phyloP scores from a whole-genome alignment of 2,329 filamentous ascomycete genomes.

The Scortechinia acanthostroma region DNA sequence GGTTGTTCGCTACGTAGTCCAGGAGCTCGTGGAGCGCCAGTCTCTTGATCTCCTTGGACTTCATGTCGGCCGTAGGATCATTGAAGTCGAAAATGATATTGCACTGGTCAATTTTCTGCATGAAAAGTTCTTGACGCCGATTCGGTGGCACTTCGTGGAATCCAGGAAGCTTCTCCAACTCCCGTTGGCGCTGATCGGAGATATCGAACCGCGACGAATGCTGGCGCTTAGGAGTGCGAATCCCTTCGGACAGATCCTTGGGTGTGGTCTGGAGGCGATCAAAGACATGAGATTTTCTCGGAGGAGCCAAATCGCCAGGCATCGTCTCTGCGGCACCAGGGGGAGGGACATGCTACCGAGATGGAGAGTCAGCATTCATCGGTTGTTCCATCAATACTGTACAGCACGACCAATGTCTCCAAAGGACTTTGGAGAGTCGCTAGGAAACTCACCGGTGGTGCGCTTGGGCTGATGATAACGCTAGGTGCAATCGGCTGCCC shows the following conservation, averaged over 20 bases:
- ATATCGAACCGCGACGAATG: constrained; percentile 97
- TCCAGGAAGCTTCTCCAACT: constrained; percentile 91
- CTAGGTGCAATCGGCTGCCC: constrained; percentile 59
- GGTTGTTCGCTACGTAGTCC: constrained; percentile 97
- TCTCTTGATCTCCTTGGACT: constrained; percentile 98
- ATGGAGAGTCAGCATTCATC: constrained; percentile 9
- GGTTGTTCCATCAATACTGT: constrained; percentile 8
- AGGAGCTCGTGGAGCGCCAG: constrained; percentile 90
- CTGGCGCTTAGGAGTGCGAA: constrained; percentile 90
- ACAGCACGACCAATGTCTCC: too few relatives aligned
- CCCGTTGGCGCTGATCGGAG: constrained; percentile 71
- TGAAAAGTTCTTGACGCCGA: constrained; percentile 90
- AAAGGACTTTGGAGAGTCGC: too few relatives aligned
- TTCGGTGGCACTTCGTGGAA: constrained; percentile 97
- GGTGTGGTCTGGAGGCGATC: constrained; percentile 78
- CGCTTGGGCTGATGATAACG: constrained; percentile 89
- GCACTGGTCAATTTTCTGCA: constrained; percentile 99
- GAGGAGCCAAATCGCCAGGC: constrained; percentile 91
- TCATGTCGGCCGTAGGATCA: constrained; percentile 96
- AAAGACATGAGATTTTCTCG: constrained; percentile 86
- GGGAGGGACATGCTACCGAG: constrained; percentile 72
- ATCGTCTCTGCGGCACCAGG: constrained; percentile 94
- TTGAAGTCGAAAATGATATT: constrained; percentile 99
- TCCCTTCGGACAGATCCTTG: constrained; percentile 90
- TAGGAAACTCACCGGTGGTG: constrained; percentile 76